These are phyloP conservation scores for Madurella fahalii DNA, from an alignment of 2,329 filamentous ascomycete genomes.

Conservation along the genomic window DNA sequence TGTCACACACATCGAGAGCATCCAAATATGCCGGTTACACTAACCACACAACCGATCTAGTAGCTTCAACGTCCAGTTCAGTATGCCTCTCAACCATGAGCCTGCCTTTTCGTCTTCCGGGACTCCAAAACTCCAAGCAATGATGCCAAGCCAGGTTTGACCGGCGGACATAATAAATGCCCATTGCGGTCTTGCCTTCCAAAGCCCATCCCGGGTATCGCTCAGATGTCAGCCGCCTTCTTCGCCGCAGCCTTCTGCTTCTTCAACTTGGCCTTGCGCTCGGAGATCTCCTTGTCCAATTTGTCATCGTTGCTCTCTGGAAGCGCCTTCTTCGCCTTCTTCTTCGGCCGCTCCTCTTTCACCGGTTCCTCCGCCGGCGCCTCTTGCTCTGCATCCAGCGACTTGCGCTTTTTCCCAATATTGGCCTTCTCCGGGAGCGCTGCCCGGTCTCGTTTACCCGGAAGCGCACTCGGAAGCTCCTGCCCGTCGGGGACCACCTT, in stretches of 20 bases:
- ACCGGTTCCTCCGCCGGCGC: constrained; percentile 22
- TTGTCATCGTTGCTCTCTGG: constrained; percentile 48
- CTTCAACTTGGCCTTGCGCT: constrained; percentile 53
- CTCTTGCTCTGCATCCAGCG: constrained; percentile 31
- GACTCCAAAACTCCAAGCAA: constrained; percentile 27
- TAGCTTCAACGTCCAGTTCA: constrained; percentile 7
- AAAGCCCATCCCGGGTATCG: not conserved
- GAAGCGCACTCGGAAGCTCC: constrained; percentile 44
- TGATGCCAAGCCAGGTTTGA: constrained; percentile 17
- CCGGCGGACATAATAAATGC: constrained; percentile 5
- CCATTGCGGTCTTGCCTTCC: not conserved
- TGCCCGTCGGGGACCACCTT: constrained; percentile 60
- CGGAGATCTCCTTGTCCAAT: constrained; percentile 56
- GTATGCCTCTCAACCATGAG: constrained; percentile 7
- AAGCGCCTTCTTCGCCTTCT: constrained; percentile 43
- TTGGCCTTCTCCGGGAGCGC: constrained; percentile 48
- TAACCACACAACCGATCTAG: constrained; percentile 3
- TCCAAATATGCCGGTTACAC: too few relatives aligned
- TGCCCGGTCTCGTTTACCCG: constrained; percentile 28
- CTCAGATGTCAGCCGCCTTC: constrained; percentile 27
- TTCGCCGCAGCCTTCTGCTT: constrained; percentile 57
- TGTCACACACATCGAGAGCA: too few relatives aligned
- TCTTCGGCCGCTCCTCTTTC: constrained; percentile 33
- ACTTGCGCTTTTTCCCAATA: constrained; percentile 62
- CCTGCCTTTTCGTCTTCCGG: constrained; percentile 18